Conservation (phyloP, 768 basidiomycete species). For the Suillus occidentalis region DNA sequence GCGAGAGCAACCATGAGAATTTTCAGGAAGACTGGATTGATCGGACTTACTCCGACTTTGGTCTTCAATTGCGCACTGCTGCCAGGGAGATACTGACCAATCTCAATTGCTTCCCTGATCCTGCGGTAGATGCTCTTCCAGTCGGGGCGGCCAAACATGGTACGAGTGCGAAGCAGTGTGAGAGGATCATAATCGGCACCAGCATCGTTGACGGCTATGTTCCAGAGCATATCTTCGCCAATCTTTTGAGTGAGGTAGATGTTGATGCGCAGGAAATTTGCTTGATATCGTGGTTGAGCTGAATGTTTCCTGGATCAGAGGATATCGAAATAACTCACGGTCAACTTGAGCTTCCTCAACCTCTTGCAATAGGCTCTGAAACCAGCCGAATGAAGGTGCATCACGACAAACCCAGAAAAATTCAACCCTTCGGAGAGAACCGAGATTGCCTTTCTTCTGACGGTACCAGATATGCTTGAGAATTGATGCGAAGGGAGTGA, state of each 20-base stretch:
- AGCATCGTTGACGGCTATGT: constrained; percentile 85
- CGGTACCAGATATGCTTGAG: constrained; percentile 96
- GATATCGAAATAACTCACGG: constrained; percentile 52
- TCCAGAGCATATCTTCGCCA: constrained; percentile 85
- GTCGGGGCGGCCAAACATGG: constrained; percentile 90
- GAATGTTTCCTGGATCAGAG: not conserved
- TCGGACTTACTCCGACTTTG: constrained; percentile 69
- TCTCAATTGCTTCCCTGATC: constrained; percentile 77
- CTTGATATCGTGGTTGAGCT: constrained; percentile 39
- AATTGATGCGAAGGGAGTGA: constrained; percentile 94
- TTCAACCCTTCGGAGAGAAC: constrained; percentile 83
- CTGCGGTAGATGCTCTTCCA: constrained; percentile 80
- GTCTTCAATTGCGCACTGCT: constrained; percentile 77
- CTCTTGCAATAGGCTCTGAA: constrained; percentile 85
- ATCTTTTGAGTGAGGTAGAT: constrained; percentile 90
- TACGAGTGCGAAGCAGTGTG: constrained; percentile 83
- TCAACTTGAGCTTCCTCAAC: constrained; percentile 88
- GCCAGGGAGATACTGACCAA: constrained; percentile 79
- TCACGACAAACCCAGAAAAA: constrained; percentile 95
- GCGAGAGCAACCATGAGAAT: constrained; percentile 8
- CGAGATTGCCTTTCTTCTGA: constrained; percentile 74
- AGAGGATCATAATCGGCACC: constrained; percentile 87
- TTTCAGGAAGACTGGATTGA: not conserved
- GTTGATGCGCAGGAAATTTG: constrained; percentile 90
- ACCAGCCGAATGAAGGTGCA: constrained; percentile 98